Evolutionary conservation across 805 yeast genomes (phyloP), one percentile per base, ranked within the genome.

Genomic region (Kodamaea neixiangensis): DNA sequence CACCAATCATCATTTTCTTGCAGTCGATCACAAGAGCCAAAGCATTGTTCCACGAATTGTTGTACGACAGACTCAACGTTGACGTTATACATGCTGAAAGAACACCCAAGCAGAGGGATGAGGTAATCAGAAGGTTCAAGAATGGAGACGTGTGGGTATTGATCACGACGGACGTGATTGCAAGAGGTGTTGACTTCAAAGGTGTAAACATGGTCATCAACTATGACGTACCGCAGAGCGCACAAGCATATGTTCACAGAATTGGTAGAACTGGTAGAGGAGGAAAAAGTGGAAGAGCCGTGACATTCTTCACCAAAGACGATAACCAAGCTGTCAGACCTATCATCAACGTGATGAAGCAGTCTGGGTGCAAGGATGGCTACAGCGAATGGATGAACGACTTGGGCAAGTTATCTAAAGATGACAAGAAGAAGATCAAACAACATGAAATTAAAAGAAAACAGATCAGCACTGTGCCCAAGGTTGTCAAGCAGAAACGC

Each of bases 181-280:
- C 97, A 2, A 83, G 99, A 73, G 99, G 99, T 76, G 89, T 94
- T 52, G 99, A 94, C 68, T 94, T 94, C 73, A 90, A 90, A 63
- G 97, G 97, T 49, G 93, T 94, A 46, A 94, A 92, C 63, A 67
- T 96, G 52, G 97, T 94, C 38, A 89, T 94, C 58, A 94, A 94
- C 70, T 94, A 94, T 67, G 99, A 94, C 69, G 96, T 94, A 10
- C 99, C 99, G 14, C 88, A 84, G 60, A 82, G 87, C 41, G 90
- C 97, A 0, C 97, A 93, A 68, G 86, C 97, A 0, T 94, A 94
- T 66, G 97, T 94, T 43, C 99, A 94, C 69, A 83, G 99, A 72
- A 89, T 94, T 61, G 99, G 99, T 69, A 87, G 99, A 77, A 93
- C 99, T 1, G 99, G 99, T 58, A 86, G 99, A 78, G 97, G 90